These are phyloP conservation scores for Licmophora abbreviata DNA, from an alignment of 108 stramenopile species.

Conservation along the genomic window DNA sequence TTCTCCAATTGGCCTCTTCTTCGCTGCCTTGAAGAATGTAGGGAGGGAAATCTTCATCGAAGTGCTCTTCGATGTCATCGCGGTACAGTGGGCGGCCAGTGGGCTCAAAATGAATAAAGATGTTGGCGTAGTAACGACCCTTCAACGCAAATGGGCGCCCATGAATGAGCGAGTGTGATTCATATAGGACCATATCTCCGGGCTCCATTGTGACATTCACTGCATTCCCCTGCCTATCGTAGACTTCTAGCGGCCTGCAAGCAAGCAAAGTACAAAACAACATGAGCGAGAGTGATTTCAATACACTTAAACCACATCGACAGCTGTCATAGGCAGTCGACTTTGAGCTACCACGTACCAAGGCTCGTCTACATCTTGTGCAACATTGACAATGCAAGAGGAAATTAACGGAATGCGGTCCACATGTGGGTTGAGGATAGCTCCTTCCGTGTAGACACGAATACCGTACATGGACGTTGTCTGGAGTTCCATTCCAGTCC, in stretches of 20 bases:
- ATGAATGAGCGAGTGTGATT: slow-evolving; percentile 66
- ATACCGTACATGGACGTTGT: slow-evolving; percentile 67
- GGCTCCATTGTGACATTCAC: slow-evolving; percentile 70
- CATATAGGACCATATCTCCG: slow-evolving; percentile 75
- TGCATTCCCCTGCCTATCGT: slow-evolving; percentile 41
- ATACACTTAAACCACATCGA: no score
- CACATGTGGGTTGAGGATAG: slow-evolving; percentile 56
- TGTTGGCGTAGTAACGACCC: slow-evolving; percentile 65
- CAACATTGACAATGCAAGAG: slow-evolving; percentile 69
- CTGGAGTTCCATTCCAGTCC: slow-evolving; percentile 52
- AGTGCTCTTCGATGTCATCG: neutral
- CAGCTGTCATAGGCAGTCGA: no score
- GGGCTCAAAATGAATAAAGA: slow-evolving; percentile 85
- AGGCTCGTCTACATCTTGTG: slow-evolving; percentile 47
- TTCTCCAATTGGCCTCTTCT: slow-evolving; percentile 1
- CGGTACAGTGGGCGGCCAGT: slow-evolving; percentile 38
- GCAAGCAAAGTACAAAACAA: no score
- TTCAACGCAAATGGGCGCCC: slow-evolving; percentile 82
- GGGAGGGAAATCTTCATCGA: slow-evolving; percentile 9
- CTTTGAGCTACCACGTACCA: no score
- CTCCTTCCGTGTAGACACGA: slow-evolving; percentile 45
- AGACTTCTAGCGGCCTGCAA: slow-evolving; percentile 28
- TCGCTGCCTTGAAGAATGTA: slow-evolving; percentile 12
- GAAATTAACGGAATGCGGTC: slow-evolving; percentile 70
- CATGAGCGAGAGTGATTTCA: no score